Evolutionary conservation across 305 asterid genomes (phyloP), one percentile per base, ranked within the genome.

Genomic region (Euphrasia arctica): DNA sequence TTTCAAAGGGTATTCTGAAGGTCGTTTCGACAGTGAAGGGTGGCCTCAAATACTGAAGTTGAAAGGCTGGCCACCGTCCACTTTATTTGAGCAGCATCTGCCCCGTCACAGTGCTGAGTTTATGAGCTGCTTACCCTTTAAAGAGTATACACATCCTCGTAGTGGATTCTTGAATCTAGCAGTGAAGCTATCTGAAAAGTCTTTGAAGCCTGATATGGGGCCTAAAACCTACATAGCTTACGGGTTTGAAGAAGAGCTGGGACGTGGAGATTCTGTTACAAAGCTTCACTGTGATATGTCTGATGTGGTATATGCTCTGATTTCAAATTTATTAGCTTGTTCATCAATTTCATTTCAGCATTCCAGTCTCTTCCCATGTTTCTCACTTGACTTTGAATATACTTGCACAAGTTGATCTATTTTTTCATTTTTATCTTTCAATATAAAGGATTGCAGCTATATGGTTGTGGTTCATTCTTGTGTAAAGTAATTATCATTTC

Each of bases 261-360:
- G 90, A 3, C 88, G 90, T 47, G 92, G 90, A 14, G 90, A 87
- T 75, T 87, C 95, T 57, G 95, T 87, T 36, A 87, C 91, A 59
- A 84, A 82, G 79, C 86, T 86, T 71, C 95, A 86, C 49, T 84
- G 85, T 39, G 84, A 86, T 66, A 82, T 79, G 86, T 82, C 95
- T 72, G 91, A 84, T 79, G 87, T 83, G 74, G 91, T 84, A 86
- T 75, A 1, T 60, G 22, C 51, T 51, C 62, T 61, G 11, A 14
- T 51, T 70, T 52, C 36, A 55, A 22, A 54, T 25, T 66, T 10
- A 51, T 0, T 56, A 22, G 57, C 34, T 54, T 28, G 1, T 4
- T 12, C 8, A 47, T 47, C 48, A 47, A n/a, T 47, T 13, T n/a
- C n/a, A 47, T 18, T 47, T 39, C 11, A 39, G 43, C 52, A n/a